phyloP scores from a whole-genome alignment of 2,329 filamentous ascomycete genomes.

The Pyrenophora teres region DNA sequence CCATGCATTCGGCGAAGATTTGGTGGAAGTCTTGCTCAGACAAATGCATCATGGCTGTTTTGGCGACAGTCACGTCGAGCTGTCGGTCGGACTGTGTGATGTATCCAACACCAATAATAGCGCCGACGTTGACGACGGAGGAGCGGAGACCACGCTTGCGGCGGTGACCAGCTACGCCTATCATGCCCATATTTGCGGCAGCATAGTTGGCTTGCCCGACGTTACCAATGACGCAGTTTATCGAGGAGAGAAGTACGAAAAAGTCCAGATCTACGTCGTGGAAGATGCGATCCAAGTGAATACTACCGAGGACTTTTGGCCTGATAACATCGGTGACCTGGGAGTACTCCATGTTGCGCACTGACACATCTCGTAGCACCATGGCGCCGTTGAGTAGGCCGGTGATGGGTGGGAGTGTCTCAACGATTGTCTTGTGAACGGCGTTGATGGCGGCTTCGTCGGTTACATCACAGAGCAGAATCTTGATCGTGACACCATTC shows the following conservation, averaged over 20 bases:
- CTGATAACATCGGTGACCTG: background rate
- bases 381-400: constrained; percentile 7
- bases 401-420: constrained; percentile 10
- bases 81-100: background rate
- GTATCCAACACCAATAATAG: background rate
- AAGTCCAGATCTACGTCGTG: constrained; percentile 22
- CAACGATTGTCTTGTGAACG: background rate
- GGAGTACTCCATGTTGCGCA: background rate
- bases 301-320: constrained; percentile 13
- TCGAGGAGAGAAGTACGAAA: constrained; percentile 35
- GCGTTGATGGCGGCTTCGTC: background rate
- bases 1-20: background rate
- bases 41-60: constrained; percentile 5
- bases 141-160: constrained; percentile 36
- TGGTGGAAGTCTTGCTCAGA: background rate
- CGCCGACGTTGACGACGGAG: background rate
- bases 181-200: constrained; percentile 52
- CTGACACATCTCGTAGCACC: too few relatives aligned
- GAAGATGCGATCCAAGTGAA: constrained; percentile 16
- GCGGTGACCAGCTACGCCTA: constrained; percentile 45
- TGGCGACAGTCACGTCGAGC: background rate
- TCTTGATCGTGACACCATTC: constrained; percentile 1
- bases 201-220: constrained; percentile 53
- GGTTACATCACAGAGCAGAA: constrained; percentile 15
- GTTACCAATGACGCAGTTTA: constrained; percentile 28